Conservation (phyloP, 352 stramenopile genomes). For the Phytophthora pini region DNA sequence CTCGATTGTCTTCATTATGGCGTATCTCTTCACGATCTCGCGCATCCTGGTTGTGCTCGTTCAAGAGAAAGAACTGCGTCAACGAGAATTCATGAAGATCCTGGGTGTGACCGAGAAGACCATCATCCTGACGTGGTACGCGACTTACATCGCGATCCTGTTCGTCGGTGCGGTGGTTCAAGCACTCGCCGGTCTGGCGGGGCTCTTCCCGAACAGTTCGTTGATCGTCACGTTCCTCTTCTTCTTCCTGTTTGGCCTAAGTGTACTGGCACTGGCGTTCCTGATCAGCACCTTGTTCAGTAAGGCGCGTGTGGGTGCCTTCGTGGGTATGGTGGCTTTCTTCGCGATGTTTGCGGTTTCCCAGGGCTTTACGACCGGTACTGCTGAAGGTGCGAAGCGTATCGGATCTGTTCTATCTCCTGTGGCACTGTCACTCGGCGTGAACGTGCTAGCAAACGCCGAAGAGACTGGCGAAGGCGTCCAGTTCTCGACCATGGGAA, state of each 20-base stretch:
- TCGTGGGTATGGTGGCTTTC: conserved; percentile 83
- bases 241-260: conserved; percentile 74
- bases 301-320: conserved; percentile 54
- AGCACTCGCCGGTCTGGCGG: conserved; percentile 38
- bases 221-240: conserved; percentile 75
- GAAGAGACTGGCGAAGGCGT: conserved; percentile 56
- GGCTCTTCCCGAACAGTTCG: conserved; percentile 53
- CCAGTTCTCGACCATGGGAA: conserved; percentile 42
- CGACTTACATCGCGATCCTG: conserved; percentile 90
- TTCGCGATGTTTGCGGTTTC: conserved; percentile 84
- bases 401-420: conserved; percentile 58
- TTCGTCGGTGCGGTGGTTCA: conserved; percentile 69
- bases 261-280: conserved; percentile 46
- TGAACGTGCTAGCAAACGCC: conserved; percentile 51
- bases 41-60: conserved; percentile 86
- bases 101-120: conserved; percentile 86
- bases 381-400: conserved; percentile 40
- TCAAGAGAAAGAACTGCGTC: conserved; percentile 87
- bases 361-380: conserved; percentile 33
- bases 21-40: conserved; percentile 90
- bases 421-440: conserved; percentile 65
- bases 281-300: conserved; percentile 81
- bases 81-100: conserved; percentile 91
- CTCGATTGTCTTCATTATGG: conserved; percentile 89
- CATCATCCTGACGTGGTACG: conserved; percentile 76